Percentiles rank a stretch among this genome's conserved stretches.
phyloP scores from a whole-genome alignment of 2,329 filamentous ascomycete genomes.

The Pyricularia pennisetigena region DNA sequence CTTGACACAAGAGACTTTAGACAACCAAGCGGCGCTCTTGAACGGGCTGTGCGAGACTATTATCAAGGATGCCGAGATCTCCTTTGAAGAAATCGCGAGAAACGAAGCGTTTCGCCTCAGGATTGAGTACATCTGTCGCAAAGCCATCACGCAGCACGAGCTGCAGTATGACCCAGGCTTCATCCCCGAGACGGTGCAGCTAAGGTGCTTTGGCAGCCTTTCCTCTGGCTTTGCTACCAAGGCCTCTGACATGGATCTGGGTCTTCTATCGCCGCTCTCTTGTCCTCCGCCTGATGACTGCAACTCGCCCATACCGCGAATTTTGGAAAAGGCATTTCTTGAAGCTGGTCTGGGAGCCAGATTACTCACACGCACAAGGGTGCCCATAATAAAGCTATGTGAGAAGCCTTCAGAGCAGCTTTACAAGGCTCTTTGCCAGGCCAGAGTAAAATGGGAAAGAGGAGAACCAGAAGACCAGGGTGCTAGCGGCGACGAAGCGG shows the following conservation, averaged over 20 bases:
- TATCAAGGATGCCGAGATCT: slow-evolving; percentile 53
- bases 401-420: slow-evolving; percentile 56
- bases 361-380: slow-evolving; percentile 66
- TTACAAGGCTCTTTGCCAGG: slow-evolving; percentile 48
- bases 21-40: slow-evolving; percentile 36
- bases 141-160: slow-evolving; percentile 46
- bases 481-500: slow-evolving; percentile 21
- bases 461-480: slow-evolving; percentile 31
- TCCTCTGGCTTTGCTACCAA: slow-evolving; percentile 79
- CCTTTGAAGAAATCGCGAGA: slow-evolving; percentile 48
- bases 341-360: slow-evolving; percentile 65
- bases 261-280: slow-evolving; percentile 58
- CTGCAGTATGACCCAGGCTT: slow-evolving; percentile 42
- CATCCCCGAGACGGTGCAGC: slow-evolving; percentile 44
- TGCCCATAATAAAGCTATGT: slow-evolving; percentile 84
- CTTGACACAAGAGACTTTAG: slow-evolving; percentile 31
- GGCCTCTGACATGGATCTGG: slow-evolving; percentile 85
- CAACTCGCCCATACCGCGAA: slow-evolving; percentile 56
- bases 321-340: slow-evolving; percentile 67
- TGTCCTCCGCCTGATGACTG: slow-evolving; percentile 39
- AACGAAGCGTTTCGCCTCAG: slow-evolving; percentile 61
- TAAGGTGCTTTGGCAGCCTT: slow-evolving; percentile 75
- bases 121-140: slow-evolving; percentile 55
- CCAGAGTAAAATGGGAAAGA: slow-evolving; percentile 63
- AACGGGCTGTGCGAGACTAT: slow-evolving; percentile 37